Evolutionary conservation across 768 basidiomycete genomes (phyloP).

Genomic region (Rhizopogon vesiculosus): DNA sequence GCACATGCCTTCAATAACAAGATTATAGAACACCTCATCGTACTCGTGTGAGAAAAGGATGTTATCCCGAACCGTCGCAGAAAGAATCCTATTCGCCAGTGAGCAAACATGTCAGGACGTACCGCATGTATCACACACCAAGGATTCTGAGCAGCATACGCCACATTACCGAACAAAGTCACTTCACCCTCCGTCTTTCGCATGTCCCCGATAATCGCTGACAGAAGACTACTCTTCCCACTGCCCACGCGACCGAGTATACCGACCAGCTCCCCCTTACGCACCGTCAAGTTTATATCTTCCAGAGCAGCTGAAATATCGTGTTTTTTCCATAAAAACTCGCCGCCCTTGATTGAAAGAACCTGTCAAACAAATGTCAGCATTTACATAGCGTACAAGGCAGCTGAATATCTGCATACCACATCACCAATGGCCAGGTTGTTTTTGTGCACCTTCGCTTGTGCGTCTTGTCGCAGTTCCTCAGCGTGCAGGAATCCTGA

Average conservation of each 20-base stretch:
- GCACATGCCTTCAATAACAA: slow-evolving; percentile 68
- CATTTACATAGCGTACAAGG: not conserved
- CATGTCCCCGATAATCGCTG: slow-evolving; percentile 89
- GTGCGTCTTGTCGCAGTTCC: slow-evolving; percentile 78
- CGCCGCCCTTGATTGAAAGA: slow-evolving; percentile 66
- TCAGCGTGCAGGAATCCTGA: slow-evolving; percentile 69
- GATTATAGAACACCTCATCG: slow-evolving; percentile 78
- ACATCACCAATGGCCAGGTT: slow-evolving; percentile 55
- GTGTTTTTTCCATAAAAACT: slow-evolving; percentile 75
- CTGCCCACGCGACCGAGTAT: slow-evolving; percentile 87
- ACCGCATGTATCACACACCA: slow-evolving; percentile 45
- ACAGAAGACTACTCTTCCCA: slow-evolving; percentile 82
- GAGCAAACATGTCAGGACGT: not conserved
- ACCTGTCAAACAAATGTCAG: slow-evolving; percentile 31
- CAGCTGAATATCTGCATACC: slow-evolving; percentile 26
- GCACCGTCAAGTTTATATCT: slow-evolving; percentile 67
- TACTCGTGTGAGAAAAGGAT: slow-evolving; percentile 90
- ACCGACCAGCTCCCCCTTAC: slow-evolving; percentile 82
- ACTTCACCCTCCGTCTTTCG: slow-evolving; percentile 69
- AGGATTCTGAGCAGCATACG: slow-evolving; percentile 85
- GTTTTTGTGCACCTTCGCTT: slow-evolving; percentile 43
- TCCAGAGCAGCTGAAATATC: slow-evolving; percentile 60
- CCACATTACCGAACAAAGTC: slow-evolving; percentile 59
- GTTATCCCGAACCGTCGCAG: slow-evolving; percentile 82
- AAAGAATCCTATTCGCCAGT: slow-evolving; percentile 61